A percentile compares a stretch with the other conserved stretches of the same genome.
Conservation (phyloP, 768 basidiomycete species). For the Collybia sp. region DNA sequence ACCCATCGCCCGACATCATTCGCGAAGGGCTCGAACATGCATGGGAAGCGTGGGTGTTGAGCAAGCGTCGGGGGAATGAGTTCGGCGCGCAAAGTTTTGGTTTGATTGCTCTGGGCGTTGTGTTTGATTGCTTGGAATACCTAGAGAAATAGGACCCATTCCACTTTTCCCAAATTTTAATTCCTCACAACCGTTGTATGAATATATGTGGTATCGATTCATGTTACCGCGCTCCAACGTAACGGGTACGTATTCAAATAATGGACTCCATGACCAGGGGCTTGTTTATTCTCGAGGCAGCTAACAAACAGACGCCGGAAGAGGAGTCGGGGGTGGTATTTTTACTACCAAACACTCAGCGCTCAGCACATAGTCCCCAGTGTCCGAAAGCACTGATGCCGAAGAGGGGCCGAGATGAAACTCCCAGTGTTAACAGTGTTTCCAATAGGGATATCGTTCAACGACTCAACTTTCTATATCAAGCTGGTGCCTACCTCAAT, state of each 20-base stretch:
- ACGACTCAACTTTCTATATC: conserved; percentile 82
- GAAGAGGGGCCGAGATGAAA: conserved; percentile 59
- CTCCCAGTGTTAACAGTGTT: conserved; percentile 52
- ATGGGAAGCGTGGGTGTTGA: conserved; percentile 65
- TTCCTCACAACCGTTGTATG: too few relatives aligned
- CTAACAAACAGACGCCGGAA: too few relatives aligned
- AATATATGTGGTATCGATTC: too few relatives aligned
- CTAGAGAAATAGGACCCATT: too few relatives aligned
- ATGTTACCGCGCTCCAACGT: too few relatives aligned
- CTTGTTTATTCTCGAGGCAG: too few relatives aligned
- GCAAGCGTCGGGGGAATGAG: conserved; percentile 31
- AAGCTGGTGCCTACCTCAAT: conserved; percentile 63
- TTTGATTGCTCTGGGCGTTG: conserved; percentile 52
- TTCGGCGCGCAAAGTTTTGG: conserved; percentile 66
- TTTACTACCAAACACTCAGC: too few relatives aligned
- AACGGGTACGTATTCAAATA: too few relatives aligned
- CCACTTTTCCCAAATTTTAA: too few relatives aligned
- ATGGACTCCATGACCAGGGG: too few relatives aligned
- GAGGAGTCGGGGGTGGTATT: too few relatives aligned
- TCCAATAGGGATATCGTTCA: conserved; percentile 75
- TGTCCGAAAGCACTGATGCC: conserved; percentile 39
- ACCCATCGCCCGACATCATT: conserved; percentile 22
- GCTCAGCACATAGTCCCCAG: too few relatives aligned
- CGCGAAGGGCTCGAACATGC: conserved; percentile 40
- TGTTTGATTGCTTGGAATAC: conserved; percentile 53